phyloP scores from a whole-genome alignment of 2,329 filamentous ascomycete species.

The Sclerotinia nivalis region DNA sequence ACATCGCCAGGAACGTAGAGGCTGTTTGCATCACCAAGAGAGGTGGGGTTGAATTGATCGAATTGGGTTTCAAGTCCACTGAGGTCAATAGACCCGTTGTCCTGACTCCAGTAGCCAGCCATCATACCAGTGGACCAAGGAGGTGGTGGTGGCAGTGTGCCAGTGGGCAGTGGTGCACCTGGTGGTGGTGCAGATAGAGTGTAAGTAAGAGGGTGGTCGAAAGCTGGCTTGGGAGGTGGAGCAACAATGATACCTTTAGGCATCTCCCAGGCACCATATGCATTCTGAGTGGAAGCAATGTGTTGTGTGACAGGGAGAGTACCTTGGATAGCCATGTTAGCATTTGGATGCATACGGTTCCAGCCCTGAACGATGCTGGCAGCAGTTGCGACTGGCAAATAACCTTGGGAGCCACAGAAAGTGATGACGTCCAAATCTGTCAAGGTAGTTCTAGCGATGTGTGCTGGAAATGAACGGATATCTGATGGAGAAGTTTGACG shows the following conservation, averaged over 20 bases:
- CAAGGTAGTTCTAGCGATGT: slow-evolving; percentile 30
- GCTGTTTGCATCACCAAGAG: not conserved
- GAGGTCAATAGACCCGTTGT: not conserved
- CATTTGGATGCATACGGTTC: slow-evolving; percentile 1
- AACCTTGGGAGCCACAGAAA: slow-evolving; percentile 27
- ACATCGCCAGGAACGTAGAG: not conserved
- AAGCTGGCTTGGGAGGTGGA: not conserved
- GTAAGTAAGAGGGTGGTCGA: not conserved
- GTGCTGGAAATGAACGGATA: slow-evolving; percentile 24
- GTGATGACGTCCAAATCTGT: slow-evolving; percentile 32
- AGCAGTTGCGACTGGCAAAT: slow-evolving; percentile 5
- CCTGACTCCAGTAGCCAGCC: slow-evolving; percentile 18
- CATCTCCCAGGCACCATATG: slow-evolving; percentile 16
- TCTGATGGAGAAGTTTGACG: slow-evolving; percentile 29
- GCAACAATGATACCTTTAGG: not conserved
- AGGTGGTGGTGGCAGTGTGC: not conserved
- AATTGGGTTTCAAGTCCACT: not conserved
- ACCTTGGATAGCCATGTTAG: slow-evolving; percentile 3
- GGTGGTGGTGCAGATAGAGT: not conserved
- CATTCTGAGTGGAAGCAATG: slow-evolving; percentile 17
- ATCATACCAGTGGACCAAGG: slow-evolving; percentile 19
- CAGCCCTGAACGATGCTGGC: slow-evolving; percentile 8
- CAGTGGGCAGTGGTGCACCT: not conserved
- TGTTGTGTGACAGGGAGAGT: slow-evolving; percentile 7
- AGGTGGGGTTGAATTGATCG: not conserved